Evolutionary conservation across 1,139 yeast genomes (phyloP).

Genomic region (Zygosaccharomyces sapae): DNA sequence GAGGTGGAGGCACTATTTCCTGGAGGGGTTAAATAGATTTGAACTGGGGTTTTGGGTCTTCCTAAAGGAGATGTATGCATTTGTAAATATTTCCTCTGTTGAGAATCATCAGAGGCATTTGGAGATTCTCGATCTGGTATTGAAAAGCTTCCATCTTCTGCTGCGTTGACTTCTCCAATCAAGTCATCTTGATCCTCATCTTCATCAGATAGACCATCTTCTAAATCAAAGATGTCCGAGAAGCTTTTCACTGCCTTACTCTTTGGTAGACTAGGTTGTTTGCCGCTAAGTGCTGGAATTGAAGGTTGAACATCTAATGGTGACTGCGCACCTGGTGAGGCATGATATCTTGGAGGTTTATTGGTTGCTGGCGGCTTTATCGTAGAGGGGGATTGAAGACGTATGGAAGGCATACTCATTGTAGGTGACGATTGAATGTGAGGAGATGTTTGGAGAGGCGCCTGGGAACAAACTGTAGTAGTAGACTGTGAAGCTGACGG

Average conservation of each 20-base stretch:
- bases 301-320: not conserved
- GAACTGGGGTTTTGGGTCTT: conserved; percentile 12
- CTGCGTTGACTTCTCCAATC: not conserved
- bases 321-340: not conserved
- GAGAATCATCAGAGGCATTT: not conserved
- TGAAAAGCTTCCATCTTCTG: not conserved
- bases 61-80: not conserved
- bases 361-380: not conserved
- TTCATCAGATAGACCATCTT: conserved; percentile 14
- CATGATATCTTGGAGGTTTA: not conserved
- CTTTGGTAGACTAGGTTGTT: conserved; percentile 6
- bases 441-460: not conserved
- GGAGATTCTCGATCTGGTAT: not conserved
- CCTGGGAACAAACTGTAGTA: not conserved
- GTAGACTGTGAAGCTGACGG: not conserved
- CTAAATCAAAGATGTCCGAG: conserved; percentile 23
- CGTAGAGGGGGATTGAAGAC: not conserved
- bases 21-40: conserved; percentile 12
- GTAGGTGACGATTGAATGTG: not conserved
- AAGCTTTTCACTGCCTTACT: conserved; percentile 18
- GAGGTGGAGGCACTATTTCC: conserved; percentile 6
- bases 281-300: not conserved
- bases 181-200: conserved; percentile 5
- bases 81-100: not conserved
- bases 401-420: not conserved